Evolutionary conservation across 257 asterid genomes (phyloP), one percentile per base, ranked within the genome.

Genomic region (Solanum pimpinellifolium): DNA sequence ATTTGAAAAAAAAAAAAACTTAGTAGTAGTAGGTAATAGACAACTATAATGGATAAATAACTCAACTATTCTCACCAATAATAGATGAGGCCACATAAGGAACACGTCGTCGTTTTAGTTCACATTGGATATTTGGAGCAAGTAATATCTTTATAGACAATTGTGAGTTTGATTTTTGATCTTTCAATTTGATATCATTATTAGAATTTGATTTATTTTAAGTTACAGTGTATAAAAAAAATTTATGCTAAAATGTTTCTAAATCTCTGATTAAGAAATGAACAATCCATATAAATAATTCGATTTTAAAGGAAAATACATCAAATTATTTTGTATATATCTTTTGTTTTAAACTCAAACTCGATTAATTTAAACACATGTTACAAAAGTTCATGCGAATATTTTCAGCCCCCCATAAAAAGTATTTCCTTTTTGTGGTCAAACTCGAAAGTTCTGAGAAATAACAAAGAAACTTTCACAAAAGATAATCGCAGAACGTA

Each of bases 181-280:
- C 2, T 52, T 21, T 60, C 5, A 7, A 7, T 10, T 10, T 0
- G 15, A 2, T 23, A 62, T 10, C 0, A 1, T 1, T 62, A 23
- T n/a, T 23, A 5, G 3, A n/a, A 13, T 62, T 11, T 7, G 8
- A 62, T n/a, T 62, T 18, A 56, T 20, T 56, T 7, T 59, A 11
- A 59, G 20, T 59, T 9, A 20, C 1, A 20, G 5, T 0, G 3
- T 4, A 8, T 59, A 59, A 3, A 20, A 2, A 56, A 3, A 7
- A 1, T 20, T 16, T 60, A 9, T 62, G 2, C 1, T 62, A 1
- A 23, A 7, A 23, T 23, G 6, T 10, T 4, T 1, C 0, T 2
- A 2, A 11, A 62, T 9, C 3, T 62, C 3, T 62, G 1, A 62
- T 62, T 62, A 62, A 62, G 11, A 4, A 4, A 62, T 10, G 7